Evolutionary conservation across 805 yeast genomes (phyloP).

Genomic region (Suhomyces sp.): DNA sequence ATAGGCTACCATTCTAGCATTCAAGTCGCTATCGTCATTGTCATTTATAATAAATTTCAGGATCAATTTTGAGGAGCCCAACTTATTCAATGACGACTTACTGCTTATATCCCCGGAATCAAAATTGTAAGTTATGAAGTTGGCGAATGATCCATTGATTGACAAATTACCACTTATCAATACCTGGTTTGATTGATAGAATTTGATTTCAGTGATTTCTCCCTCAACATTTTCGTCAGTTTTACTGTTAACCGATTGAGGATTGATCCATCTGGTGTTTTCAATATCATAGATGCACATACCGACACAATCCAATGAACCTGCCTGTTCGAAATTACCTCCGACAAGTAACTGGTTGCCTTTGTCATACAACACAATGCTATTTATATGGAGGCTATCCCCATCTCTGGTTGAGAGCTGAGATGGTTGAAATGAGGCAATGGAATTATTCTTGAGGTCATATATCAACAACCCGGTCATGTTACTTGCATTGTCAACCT

Average conservation of each 20-base stretch:
- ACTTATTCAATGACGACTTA: slow-evolving; percentile 16
- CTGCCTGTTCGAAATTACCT: slow-evolving; percentile 65
- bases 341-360: slow-evolving; percentile 56
- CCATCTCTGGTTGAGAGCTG: slow-evolving; percentile 41
- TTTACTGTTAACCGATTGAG: slow-evolving; percentile 25
- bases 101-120: slow-evolving; percentile 27
- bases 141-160: slow-evolving; percentile 30
- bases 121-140: slow-evolving; percentile 58
- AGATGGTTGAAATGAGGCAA: slow-evolving; percentile 50
- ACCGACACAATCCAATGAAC: slow-evolving; percentile 53
- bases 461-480: slow-evolving; percentile 52
- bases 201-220: slow-evolving; percentile 49
- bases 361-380: slow-evolving; percentile 33
- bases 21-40: slow-evolving; percentile 28
- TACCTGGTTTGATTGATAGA: slow-evolving; percentile 36
- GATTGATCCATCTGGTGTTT: slow-evolving; percentile 52
- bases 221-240: slow-evolving; percentile 42
- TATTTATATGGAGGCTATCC: slow-evolving; percentile 29
- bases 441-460: slow-evolving; percentile 41
- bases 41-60: slow-evolving; percentile 48
- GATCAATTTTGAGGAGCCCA: slow-evolving; percentile 23
- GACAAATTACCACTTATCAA: slow-evolving; percentile 54
- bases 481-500: slow-evolving; percentile 14
- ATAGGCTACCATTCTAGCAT: slow-evolving; percentile 38
- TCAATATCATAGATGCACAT: slow-evolving; percentile 65